These are phyloP conservation scores for Penicillium rolfsii DNA, from an alignment of 2,329 filamentous ascomycete genomes.

Conservation along the genomic window DNA sequence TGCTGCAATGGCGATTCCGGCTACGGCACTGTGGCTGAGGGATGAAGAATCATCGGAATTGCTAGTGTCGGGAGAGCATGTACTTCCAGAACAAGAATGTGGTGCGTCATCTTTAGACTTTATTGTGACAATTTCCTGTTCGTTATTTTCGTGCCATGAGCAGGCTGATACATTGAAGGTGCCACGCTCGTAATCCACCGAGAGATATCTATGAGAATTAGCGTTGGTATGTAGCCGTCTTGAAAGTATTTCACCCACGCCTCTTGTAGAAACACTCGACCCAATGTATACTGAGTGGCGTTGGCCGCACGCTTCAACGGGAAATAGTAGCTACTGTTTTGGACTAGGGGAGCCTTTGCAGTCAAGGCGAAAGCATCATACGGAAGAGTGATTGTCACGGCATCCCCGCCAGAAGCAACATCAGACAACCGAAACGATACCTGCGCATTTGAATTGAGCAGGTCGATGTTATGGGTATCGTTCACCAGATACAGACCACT, in stretches of 20 bases:
- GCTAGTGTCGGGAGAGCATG: constrained; percentile 2
- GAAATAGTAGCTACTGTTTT: constrained; percentile 62
- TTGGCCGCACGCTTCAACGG: constrained; percentile 63
- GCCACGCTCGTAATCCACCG: constrained; percentile 59
- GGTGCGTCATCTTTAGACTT: constrained; percentile 12
- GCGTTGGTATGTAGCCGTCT: constrained; percentile 16
- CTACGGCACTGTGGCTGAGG: constrained; percentile 20
- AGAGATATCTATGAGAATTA: constrained; percentile 48
- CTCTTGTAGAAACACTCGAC: constrained; percentile 71
- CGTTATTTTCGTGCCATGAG: constrained; percentile 14
- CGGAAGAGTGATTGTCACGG: constrained; percentile 23
- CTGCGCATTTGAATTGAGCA: constrained; percentile 54
- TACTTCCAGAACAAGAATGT: constrained; percentile 6
- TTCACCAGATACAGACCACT: constrained; percentile 68
- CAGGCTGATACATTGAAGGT: constrained; percentile 56
- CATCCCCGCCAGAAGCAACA: constrained; percentile 30
- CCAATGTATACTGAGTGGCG: constrained; percentile 63
- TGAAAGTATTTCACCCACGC: constrained; percentile 38
- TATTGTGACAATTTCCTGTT: constrained; percentile 20
- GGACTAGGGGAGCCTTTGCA: constrained; percentile 53
- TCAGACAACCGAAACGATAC: constrained; percentile 64
- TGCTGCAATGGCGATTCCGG: constrained; percentile 23
- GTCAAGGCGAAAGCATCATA: constrained; percentile 56
- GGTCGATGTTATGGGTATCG: constrained; percentile 57
- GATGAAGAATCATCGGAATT: constrained; percentile 1